Base-by-base conservation (phyloP, 2,329 filamentous ascomycete species). In the Pezicula rhizophila region DNA sequence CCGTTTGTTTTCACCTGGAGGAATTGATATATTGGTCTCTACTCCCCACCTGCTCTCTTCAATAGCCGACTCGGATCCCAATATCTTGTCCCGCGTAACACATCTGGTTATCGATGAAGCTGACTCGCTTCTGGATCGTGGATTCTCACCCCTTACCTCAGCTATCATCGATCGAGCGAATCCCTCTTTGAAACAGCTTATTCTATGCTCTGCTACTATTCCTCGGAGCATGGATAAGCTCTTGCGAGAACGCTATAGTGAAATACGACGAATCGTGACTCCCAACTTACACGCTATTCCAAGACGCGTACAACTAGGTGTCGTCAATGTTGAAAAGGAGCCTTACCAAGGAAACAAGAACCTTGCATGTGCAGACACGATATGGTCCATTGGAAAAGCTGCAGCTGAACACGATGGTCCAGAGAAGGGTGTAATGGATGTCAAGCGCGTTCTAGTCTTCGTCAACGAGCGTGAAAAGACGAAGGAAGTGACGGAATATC, bases 251-350 rank as follows among this genome's bases (percentile, higher is more conserved):
- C 84, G 84, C 54, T 96, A 91, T 66, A 92, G 93, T 0, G 77
- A 87, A 58, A 89, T 95, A 70, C 74, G 77, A 41, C 86, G 93
- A 52, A 83, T 99, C 54, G 92, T 92, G 1, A 99, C 93, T 0
- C 93, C 93, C 0, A 96, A 97, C 63, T 78, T 99, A 1, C 93
- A 99, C 68, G 90, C 93, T 50, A 96, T 99, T 58, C 93, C 93
- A 2, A 85, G 93, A 38, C 85, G 93, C 57, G 91, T 99, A 0
- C 92, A 97, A 66, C 82, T 99, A 4, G 90, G 89, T 49, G 89
- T 97, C 33, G 82, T 99, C 25, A 91, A 99, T 62, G 87, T 95
- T 12, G 85, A 92, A 56, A 89, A 87, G 58, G 85, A 95, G n/a
- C 91, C 91, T 0, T 99, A 96, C 71, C 84, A 84, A 54, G 90